Evolutionary conservation across 1,284 basidiomycete genomes (phyloP), one percentile per base, ranked within the genome.

Genomic region (Bondarzewia mesenterica): DNA sequence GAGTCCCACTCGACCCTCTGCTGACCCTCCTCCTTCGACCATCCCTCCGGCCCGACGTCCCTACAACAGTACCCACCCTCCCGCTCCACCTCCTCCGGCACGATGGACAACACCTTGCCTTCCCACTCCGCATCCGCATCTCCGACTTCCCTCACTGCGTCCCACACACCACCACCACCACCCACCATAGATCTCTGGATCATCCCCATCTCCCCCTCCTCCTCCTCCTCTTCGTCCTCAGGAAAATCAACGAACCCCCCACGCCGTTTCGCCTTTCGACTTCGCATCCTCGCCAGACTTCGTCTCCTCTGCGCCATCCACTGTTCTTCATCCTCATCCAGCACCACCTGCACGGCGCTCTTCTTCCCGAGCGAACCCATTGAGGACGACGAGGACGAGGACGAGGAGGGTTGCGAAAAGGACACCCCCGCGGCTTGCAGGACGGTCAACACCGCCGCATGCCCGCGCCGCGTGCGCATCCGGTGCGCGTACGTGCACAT

Each of bases 391-490:
- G 46, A 38, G 21, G 26, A 40, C 27, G 25, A 50, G 45, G 21
- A 25, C 42, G 14, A 36, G 22, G 8, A 29, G 23, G 12, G 15
- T 14, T 14, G 3, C 15, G 22, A 48, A 47, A 46, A 59, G 56
- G 29, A 70, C 62, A 47, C 23, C 0, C 82, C 83, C 7, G 83
- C 81, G 5, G 77, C 78, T 27, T 71, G 67, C 22, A 92, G 72
- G 10, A 91, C 77, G 26, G 78, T 74, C 39, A 69, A 62, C 47
- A 93, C 79, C 0, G 85, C 78, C 1, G 78, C 76, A 57, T 93
- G 90, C 15, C 77, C 78, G 36, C 79, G 75, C 1, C 83, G 73
- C 12, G 69, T 81, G 46, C 73, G 76, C 87, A 89, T 89, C 10
- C 86, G 76, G 63, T 87, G 85, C 0, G 83, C 80, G 58, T 74